A percentile compares a stretch with the other conserved stretches of the same genome.
These are phyloP conservation scores for Skeletonema marinoi DNA, from an alignment of 108 stramenopile species.

Conservation along the genomic window DNA sequence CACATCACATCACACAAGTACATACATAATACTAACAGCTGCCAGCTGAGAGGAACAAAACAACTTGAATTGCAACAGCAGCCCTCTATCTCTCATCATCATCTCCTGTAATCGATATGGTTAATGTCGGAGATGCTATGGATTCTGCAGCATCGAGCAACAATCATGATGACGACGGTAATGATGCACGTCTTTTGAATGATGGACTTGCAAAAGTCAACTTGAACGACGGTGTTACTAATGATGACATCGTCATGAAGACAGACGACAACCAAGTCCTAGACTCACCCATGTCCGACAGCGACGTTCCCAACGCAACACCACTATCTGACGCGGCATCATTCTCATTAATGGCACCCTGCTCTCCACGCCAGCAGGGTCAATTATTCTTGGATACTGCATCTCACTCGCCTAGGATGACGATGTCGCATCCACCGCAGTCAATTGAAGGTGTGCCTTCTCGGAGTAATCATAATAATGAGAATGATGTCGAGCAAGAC, in stretches of 20 bases:
- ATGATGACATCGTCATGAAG: background rate
- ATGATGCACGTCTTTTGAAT: background rate
- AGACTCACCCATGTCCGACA: slow-evolving; percentile 2
- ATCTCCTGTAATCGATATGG: background rate
- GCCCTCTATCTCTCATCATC: background rate
- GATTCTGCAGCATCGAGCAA: background rate
- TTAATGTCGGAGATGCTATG: background rate
- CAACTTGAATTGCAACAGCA: background rate
- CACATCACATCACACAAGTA: too few relatives aligned
- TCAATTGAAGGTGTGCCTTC: background rate
- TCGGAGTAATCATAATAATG: background rate
- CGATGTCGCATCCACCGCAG: background rate
- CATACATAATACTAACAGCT: too few relatives aligned
- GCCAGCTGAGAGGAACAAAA: too few relatives aligned
- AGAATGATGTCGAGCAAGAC: background rate
- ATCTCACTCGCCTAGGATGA: background rate
- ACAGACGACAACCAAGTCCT: background rate
- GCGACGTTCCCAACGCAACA: background rate
- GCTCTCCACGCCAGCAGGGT: background rate
- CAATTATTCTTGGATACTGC: background rate
- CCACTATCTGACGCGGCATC: background rate
- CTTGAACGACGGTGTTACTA: background rate
- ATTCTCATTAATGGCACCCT: background rate
- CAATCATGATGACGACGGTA: background rate
- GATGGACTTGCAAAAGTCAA: background rate